Evolutionary conservation across 257 asterid genomes (phyloP).

Genomic region (Rehmannia glutinosa): DNA sequence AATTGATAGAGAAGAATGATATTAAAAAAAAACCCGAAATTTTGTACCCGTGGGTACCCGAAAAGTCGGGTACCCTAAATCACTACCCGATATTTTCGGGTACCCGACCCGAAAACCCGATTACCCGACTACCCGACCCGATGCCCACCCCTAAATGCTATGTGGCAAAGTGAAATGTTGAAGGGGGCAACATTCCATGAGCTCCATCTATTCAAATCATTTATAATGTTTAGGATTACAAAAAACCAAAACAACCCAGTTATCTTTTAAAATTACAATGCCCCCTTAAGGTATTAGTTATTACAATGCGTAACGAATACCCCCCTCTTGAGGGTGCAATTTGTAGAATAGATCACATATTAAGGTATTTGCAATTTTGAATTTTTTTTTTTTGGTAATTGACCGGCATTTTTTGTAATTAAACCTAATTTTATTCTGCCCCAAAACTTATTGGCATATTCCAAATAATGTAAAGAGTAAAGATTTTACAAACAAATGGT

Average conservation of each 20-base stretch:
- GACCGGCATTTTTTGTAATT: neutral
- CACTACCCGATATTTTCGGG: no score
- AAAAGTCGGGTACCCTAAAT: no score
- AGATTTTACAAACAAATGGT: neutral
- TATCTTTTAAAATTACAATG: neutral
- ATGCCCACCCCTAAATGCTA: no score
- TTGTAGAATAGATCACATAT: neutral
- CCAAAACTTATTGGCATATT: no score
- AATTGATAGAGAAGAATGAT: no score
- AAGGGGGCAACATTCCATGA: neutral
- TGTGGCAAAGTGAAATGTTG: neutral
- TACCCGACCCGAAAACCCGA: no score
- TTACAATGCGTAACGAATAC: neutral
- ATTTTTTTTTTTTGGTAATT: neutral
- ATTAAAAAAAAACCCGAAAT: no score
- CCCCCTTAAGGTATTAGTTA: no score
- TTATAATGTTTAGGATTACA: neutral
- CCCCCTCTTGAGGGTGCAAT: no score
- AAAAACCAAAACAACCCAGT: no score
- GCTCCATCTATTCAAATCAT: neutral
- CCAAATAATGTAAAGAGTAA: neutral
- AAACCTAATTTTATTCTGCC: neutral
- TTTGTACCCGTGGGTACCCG: no score
- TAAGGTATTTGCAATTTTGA: neutral
- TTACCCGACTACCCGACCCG: no score